Percentiles rank a stretch among this genome's conserved stretches.
phyloP scores from a whole-genome alignment of 1,139 yeast species.

The Yamadazyma trypodendri region DNA sequence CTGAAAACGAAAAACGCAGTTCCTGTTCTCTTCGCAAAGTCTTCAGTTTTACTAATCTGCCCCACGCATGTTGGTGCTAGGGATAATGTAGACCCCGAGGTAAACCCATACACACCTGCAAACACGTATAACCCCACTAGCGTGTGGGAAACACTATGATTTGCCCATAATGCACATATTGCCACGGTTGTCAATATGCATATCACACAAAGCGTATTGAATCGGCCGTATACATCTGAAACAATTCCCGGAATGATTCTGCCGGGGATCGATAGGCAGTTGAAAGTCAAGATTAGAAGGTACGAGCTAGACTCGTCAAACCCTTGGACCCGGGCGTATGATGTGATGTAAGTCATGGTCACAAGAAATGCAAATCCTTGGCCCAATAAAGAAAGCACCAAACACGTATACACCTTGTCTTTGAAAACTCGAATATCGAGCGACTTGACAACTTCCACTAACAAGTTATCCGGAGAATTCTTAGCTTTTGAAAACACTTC shows the following conservation, averaged over 20 bases:
- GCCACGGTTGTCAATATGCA: conserved; percentile 34
- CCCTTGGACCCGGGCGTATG: conserved; percentile 48
- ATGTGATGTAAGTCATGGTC: conserved; percentile 49
- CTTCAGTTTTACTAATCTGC: conserved; percentile 62
- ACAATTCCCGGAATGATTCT: conserved; percentile 47
- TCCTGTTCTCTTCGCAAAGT: conserved; percentile 30
- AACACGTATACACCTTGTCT: conserved; percentile 23
- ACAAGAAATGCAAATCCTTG: conserved; percentile 46
- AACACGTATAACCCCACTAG: conserved; percentile 27
- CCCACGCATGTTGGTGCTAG: conserved; percentile 47
- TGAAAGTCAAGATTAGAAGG: conserved; percentile 43
- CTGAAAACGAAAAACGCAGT: conserved; percentile 35
- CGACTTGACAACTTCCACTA: conserved; percentile 19
- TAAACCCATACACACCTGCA: conserved; percentile 29
- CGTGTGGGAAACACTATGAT: conserved; percentile 24
- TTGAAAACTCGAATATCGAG: conserved; percentile 27
- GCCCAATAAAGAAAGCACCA: conserved; percentile 30
- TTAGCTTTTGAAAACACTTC: conserved; percentile 9
- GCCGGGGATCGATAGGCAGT: conserved; percentile 48
- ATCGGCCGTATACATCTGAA: conserved; percentile 51
- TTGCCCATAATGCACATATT: conserved; percentile 48
- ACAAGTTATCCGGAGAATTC: conserved; percentile 6
- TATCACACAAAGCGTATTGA: conserved; percentile 49
- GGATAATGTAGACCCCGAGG: conserved; percentile 31
- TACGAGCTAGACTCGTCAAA: conserved; percentile 41